Conservation (phyloP, 768 basidiomycete species). For the Rhodotorula toruloides region DNA sequence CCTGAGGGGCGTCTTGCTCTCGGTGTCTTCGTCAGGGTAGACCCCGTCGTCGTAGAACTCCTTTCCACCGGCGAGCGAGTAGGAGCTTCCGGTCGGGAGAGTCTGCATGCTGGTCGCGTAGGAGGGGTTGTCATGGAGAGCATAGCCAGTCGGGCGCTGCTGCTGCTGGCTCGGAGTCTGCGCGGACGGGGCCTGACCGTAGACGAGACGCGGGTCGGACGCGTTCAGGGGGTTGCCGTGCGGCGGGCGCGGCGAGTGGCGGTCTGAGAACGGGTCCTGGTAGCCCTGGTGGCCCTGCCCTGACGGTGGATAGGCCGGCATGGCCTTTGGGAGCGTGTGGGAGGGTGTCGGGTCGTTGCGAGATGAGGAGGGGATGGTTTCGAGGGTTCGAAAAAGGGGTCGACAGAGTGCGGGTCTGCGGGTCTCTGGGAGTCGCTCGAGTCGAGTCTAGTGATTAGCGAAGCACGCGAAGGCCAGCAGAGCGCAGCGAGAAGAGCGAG, state of each 20-base stretch:
- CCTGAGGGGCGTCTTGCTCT: conserved; percentile 24
- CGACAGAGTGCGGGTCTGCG: too few species aligned
- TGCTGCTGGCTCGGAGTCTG: background rate
- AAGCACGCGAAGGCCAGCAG: background rate
- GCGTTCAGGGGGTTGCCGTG: background rate
- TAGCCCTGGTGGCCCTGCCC: background rate
- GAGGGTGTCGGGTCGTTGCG: too few species aligned
- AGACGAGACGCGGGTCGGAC: background rate
- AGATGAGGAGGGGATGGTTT: background rate
- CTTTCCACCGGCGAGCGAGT: conserved; percentile 19
- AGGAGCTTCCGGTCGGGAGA: conserved; percentile 21
- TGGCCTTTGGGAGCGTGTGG: too few species aligned
- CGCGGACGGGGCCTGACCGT: conserved; percentile 1
- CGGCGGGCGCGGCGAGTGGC: conserved; percentile 6
- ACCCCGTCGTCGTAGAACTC: background rate
- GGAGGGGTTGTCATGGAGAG: conserved; percentile 4
- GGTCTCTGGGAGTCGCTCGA: background rate
- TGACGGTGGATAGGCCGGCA: background rate
- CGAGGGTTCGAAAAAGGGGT: too few species aligned
- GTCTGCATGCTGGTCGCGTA: conserved; percentile 20
- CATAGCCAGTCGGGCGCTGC: background rate
- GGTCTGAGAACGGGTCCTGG: conserved; percentile 20
- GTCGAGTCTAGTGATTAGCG: background rate
- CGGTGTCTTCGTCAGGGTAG: conserved; percentile 16
- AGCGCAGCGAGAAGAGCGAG: too few species aligned